Evolutionary conservation across 345 rosid species (phyloP).

Genomic region (Turnera subulata): DNA sequence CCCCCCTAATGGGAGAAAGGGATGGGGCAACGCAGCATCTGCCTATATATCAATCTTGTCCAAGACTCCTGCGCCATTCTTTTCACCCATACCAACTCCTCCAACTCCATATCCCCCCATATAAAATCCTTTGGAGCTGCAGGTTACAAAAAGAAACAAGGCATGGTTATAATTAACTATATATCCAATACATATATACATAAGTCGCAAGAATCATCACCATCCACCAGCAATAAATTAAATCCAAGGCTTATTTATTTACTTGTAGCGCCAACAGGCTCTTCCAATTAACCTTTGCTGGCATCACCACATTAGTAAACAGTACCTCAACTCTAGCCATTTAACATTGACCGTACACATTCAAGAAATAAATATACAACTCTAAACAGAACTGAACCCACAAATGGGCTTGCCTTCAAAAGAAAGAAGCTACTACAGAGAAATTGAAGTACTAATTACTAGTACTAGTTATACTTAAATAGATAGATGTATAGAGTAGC

Average conservation of each 20-base stretch:
- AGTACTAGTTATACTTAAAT: too few species aligned
- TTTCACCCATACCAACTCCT: constrained; percentile 29
- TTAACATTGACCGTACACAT: constrained; percentile 13
- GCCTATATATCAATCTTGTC: constrained; percentile 39
- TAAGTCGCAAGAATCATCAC: constrained; percentile 7
- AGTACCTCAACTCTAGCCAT: constrained; percentile 35
- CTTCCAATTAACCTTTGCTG: constrained; percentile 45
- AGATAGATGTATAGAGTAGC: too few species aligned
- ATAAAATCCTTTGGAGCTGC: constrained; percentile 12
- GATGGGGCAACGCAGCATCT: constrained; percentile 56
- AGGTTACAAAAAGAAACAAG: constrained; percentile 2
- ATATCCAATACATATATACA: background rate
- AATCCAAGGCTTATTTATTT: constrained; percentile 31
- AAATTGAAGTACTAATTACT: too few species aligned
- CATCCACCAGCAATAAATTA: constrained; percentile 11
- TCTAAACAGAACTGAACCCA: too few species aligned
- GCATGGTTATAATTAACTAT: too few species aligned
- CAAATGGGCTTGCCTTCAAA: too few species aligned
- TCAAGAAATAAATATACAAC: constrained; percentile 14
- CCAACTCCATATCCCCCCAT: constrained; percentile 18
- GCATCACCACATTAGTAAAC: constrained; percentile 50
- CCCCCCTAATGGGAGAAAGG: constrained; percentile 56
- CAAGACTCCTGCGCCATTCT: constrained; percentile 40
- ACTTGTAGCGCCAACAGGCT: constrained; percentile 22
- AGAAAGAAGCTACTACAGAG: too few species aligned